A percentile compares a stretch with the other conserved stretches of the same genome.
Conservation (phyloP, 169 alveolate genomes). For the Babesia bigemina region DNA sequence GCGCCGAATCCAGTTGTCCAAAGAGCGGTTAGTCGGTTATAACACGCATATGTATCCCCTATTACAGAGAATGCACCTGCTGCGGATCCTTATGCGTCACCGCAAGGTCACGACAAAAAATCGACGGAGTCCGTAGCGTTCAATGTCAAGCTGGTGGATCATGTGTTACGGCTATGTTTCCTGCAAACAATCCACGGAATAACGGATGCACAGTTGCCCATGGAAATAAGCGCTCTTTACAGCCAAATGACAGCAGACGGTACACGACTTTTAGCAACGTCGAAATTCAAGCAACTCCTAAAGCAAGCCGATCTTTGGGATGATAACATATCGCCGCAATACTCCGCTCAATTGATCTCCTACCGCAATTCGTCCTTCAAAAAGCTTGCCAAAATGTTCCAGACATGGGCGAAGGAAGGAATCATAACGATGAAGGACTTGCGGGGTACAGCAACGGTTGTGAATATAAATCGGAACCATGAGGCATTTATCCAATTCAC, state of each 20-base stretch:
- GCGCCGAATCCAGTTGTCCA: not conserved
- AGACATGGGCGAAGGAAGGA: slow-evolving; percentile 59
- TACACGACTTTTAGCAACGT: slow-evolving; percentile 29
- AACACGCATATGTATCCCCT: slow-evolving; percentile 1
- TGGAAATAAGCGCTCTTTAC: slow-evolving; percentile 68
- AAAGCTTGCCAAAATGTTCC: slow-evolving; percentile 63
- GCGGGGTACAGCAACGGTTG: slow-evolving; percentile 57
- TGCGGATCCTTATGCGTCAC: not conserved
- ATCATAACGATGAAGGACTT: slow-evolving; percentile 57
- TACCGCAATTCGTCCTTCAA: slow-evolving; percentile 61
- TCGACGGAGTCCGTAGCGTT: slow-evolving; percentile 6
- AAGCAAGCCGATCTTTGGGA: slow-evolving; percentile 39
- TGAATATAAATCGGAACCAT: slow-evolving; percentile 35
- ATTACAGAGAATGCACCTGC: not conserved
- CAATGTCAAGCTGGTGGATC: slow-evolving; percentile 49
- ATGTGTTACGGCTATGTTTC: slow-evolving; percentile 32
- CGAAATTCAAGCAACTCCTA: slow-evolving; percentile 31
- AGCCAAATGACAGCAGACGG: slow-evolving; percentile 62
- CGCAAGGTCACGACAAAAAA: slow-evolving; percentile 2
- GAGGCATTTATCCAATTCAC: not conserved
- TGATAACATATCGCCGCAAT: slow-evolving; percentile 23
- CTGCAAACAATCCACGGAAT: slow-evolving; percentile 53
- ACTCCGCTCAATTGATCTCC: slow-evolving; percentile 7
- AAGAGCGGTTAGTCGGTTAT: not conserved
- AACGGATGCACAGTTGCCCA: slow-evolving; percentile 54